phyloP scores from a whole-genome alignment of 495 filamentous ascomycete species.

The Talaromyces thailandensis region DNA sequence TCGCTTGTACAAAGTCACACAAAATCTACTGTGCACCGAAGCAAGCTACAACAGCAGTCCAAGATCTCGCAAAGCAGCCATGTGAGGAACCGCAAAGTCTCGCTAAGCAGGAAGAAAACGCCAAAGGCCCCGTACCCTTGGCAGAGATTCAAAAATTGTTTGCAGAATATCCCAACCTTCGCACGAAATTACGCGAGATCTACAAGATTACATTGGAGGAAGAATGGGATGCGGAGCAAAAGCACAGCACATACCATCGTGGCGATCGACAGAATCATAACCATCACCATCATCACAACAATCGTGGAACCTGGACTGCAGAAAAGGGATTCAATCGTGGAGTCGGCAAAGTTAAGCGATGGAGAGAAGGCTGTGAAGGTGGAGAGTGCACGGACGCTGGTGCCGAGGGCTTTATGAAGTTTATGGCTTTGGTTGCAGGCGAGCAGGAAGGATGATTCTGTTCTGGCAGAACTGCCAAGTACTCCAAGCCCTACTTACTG shows the following conservation, averaged over 20 bases:
- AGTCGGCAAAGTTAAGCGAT: slow-evolving; percentile 29
- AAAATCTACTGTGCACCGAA: slow-evolving; percentile 42
- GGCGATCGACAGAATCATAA: neutral
- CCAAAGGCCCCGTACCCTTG: slow-evolving; percentile 17
- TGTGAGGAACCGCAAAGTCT: slow-evolving; percentile 5
- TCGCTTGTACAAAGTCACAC: slow-evolving; percentile 58
- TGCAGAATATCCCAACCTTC: slow-evolving; percentile 40
- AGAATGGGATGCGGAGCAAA: slow-evolving; percentile 21
- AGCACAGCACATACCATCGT: slow-evolving; percentile 9
- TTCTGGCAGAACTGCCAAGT: neutral
- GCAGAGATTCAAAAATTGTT: slow-evolving; percentile 43
- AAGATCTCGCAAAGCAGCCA: neutral
- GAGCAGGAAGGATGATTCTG: neutral
- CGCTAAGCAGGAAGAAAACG: slow-evolving; percentile 9
- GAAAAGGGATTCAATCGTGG: slow-evolving; percentile 40
- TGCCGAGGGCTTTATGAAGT: slow-evolving; percentile 34
- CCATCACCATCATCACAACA: slow-evolving; percentile 6
- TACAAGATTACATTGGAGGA: slow-evolving; percentile 40
- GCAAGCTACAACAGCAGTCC: slow-evolving; percentile 9
- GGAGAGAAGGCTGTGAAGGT: slow-evolving; percentile 30
- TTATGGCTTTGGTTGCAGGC: slow-evolving; percentile 27
- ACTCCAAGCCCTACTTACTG: neutral
- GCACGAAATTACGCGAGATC: slow-evolving; percentile 40
- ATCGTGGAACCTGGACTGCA: slow-evolving; percentile 31
- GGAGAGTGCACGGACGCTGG: slow-evolving; percentile 22